A percentile compares a stretch with the other conserved stretches of the same genome.
These are phyloP conservation scores for Sporothrix luriei DNA, from an alignment of 2,329 filamentous ascomycete species.

Conservation along the genomic window DNA sequence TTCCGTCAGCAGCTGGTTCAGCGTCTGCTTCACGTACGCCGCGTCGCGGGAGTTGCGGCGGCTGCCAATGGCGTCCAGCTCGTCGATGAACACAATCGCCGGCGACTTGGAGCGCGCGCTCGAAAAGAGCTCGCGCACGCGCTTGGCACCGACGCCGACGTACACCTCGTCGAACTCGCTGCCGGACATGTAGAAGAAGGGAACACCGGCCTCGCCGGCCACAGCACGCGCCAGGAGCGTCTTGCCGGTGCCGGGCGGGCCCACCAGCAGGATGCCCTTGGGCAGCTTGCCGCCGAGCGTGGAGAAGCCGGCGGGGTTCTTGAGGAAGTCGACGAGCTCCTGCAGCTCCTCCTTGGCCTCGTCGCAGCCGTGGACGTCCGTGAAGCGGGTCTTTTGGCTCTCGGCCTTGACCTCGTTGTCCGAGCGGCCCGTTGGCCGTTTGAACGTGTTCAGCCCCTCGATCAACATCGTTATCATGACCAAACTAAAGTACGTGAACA, in stretches of 20 bases:
- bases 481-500: slow-evolving; percentile 77
- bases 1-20: slow-evolving; percentile 96
- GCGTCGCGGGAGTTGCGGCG: slow-evolving; percentile 92
- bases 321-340: slow-evolving; percentile 94
- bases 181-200: slow-evolving; percentile 99
- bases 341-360: slow-evolving; percentile 98
- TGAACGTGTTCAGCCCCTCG: slow-evolving; percentile 76
- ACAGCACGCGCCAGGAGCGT: slow-evolving; percentile 93
- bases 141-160: slow-evolving; percentile 78
- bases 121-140: slow-evolving; percentile 68
- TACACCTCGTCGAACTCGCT: slow-evolving; percentile 99
- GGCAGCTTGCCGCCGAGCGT: slow-evolving; percentile 94
- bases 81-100: slow-evolving; percentile 80
- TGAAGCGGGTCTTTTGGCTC: slow-evolving; percentile 86
- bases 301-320: slow-evolving; percentile 90
- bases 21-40: slow-evolving; percentile 92
- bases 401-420: slow-evolving; percentile 87
- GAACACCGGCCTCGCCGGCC: slow-evolving; percentile 93
- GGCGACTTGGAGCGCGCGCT: slow-evolving; percentile 45
- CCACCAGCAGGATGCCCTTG: slow-evolving; percentile 92
- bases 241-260: slow-evolving; percentile 96
- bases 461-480: slow-evolving; percentile 79
- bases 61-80: slow-evolving; percentile 89
- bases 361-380: slow-evolving; percentile 93
- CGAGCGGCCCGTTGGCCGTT: slow-evolving; percentile 70